phyloP scores from a whole-genome alignment of 75 land plant species.

The Pseudotsuga menziesii region DNA sequence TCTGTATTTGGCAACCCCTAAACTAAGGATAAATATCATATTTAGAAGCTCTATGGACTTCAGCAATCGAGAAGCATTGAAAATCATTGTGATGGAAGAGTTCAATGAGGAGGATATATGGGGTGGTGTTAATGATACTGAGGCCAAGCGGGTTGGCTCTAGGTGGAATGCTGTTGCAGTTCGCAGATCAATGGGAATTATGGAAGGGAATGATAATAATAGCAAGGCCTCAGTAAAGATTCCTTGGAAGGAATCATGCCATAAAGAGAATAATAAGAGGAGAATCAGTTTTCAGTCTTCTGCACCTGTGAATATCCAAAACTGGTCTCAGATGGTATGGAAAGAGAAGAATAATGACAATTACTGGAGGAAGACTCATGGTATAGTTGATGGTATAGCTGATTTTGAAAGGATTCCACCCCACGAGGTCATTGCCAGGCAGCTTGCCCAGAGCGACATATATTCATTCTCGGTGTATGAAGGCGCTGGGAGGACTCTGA shows the following conservation, averaged over 20 bases:
- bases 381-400: too few species aligned
- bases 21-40: neutral
- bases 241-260: neutral
- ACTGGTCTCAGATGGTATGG: constrained; percentile 50
- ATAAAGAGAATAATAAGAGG: neutral
- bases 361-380: neutral
- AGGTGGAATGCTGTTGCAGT: neutral
- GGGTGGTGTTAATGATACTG: neutral
- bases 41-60: neutral
- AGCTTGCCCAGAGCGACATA: constrained; percentile 44
- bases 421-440: constrained; percentile 58
- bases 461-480: constrained; percentile 71
- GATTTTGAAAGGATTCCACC: constrained; percentile 59
- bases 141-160: neutral
- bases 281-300: constrained; percentile 40
- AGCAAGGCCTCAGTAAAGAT: neutral
- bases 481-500: constrained; percentile 79
- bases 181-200: neutral
- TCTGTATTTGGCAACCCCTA: neutral
- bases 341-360: constrained; percentile 21
- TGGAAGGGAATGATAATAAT: neutral
- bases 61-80: neutral
- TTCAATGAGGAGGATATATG: constrained; percentile 10
- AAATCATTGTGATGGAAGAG: neutral
- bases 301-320: constrained; percentile 66